These are phyloP conservation scores for Clitoria ternatea DNA, from an alignment of 306 rosid species.

Conservation along the genomic window DNA sequence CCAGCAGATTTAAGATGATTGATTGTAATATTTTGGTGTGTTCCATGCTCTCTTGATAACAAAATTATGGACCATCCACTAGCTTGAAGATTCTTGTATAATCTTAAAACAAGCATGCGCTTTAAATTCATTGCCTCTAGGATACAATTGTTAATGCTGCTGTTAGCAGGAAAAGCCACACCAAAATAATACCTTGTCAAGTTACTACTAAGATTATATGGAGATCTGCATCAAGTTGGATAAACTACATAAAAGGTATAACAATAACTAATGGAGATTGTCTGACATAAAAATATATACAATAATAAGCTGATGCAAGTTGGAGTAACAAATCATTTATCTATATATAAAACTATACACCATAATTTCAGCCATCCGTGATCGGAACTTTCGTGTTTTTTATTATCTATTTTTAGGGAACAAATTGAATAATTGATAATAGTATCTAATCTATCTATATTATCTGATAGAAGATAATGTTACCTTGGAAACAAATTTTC, in stretches of 20 bases:
- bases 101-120: constrained; percentile 39
- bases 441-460: no score
- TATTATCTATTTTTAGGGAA: background rate
- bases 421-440: no score
- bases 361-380: background rate
- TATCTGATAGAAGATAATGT: background rate
- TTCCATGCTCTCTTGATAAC: constrained; percentile 55
- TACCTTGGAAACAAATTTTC: constrained; percentile 41
- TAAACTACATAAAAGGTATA: background rate
- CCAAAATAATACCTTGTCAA: constrained; percentile 6
- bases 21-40: constrained; percentile 42
- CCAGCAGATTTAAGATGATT: constrained; percentile 57
- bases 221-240: constrained; percentile 13
- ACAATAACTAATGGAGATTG: background rate
- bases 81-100: constrained; percentile 53
- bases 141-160: constrained; percentile 39
- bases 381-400: background rate
- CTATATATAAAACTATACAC: background rate
- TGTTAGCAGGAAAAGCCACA: constrained; percentile 32
- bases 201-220: constrained; percentile 3
- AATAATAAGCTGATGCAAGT: constrained; percentile 7
- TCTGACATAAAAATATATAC: background rate
- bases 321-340: background rate
- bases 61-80: constrained; percentile 74
- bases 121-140: constrained; percentile 53